Conservation (phyloP, 139 green algal genomes). For the Trebouxia sp. region DNA sequence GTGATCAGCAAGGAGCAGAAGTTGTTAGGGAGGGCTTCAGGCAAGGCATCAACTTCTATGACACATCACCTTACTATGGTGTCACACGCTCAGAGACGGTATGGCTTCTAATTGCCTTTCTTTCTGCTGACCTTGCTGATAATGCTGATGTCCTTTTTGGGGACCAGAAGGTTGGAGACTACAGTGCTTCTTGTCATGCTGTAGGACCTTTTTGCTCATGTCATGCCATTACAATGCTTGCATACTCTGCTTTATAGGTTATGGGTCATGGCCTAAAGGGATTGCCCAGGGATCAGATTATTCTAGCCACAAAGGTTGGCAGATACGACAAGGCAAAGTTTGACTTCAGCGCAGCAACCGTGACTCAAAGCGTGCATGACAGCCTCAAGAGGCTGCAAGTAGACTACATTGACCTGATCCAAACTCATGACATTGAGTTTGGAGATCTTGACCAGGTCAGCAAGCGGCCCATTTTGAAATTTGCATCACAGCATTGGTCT, state of each 20-base stretch:
- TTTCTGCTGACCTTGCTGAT: too few relatives aligned
- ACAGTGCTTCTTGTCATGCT: too few relatives aligned
- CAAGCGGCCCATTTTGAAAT: background rate
- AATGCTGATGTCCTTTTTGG: too few relatives aligned
- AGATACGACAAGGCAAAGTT: conserved; percentile 77
- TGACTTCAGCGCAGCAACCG: conserved; percentile 50
- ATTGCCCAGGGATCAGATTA: conserved; percentile 78
- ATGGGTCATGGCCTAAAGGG: conserved; percentile 71
- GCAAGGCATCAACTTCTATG: conserved; percentile 93
- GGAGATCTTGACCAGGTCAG: conserved; percentile 74
- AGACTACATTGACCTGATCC: conserved; percentile 86
- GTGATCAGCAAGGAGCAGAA: conserved; percentile 63
- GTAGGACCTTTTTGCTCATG: too few relatives aligned
- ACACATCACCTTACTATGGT: conserved; percentile 96
- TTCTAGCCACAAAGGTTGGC: conserved; percentile 91
- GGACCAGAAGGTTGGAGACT: too few relatives aligned
- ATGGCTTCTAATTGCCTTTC: background rate
- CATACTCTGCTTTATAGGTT: conserved; percentile 52
- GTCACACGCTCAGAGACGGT: conserved; percentile 80
- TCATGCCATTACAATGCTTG: too few relatives aligned
- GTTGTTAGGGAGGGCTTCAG: conserved; percentile 81
- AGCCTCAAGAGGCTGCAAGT: conserved; percentile 73
- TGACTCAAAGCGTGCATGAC: conserved; percentile 78
- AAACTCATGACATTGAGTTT: conserved; percentile 96
- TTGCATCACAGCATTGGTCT: background rate